phyloP scores from a whole-genome alignment of 2,329 filamentous ascomycete genomes.

The Chalara sp. region DNA sequence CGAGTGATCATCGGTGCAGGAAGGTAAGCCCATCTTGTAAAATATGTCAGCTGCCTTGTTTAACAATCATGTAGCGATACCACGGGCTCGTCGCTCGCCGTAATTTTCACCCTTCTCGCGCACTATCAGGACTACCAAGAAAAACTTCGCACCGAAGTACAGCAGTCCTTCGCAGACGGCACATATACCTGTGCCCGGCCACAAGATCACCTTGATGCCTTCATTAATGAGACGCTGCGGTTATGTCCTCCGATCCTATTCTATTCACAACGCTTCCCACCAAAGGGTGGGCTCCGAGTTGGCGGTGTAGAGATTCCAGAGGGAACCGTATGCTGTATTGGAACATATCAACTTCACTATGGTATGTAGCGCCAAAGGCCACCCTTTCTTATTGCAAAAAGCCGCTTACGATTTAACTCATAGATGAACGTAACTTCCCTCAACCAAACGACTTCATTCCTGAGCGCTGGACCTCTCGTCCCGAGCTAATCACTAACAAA shows the following conservation, averaged over 20 bases:
- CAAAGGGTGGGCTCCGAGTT: conserved; percentile 25
- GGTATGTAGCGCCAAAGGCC: conserved; percentile 2
- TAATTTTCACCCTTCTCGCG: conserved; percentile 31
- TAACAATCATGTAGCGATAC: conserved; percentile 29
- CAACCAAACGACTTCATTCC: conserved; percentile 23
- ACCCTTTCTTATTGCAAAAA: background rate
- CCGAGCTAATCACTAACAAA: conserved; percentile 17
- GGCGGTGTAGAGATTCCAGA: conserved; percentile 8
- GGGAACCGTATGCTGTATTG: conserved; percentile 7
- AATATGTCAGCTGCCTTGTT: background rate
- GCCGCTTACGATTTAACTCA: background rate
- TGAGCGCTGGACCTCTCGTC: conserved; percentile 22
- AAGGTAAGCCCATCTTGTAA: conserved; percentile 5
- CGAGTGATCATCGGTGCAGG: conserved; percentile 14
- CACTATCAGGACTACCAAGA: conserved; percentile 5
- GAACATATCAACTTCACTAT: conserved; percentile 8
- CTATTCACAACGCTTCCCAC: conserved; percentile 28
- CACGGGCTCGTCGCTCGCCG: conserved; percentile 32
- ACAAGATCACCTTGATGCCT: conserved; percentile 10
- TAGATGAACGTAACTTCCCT: conserved; percentile 9
- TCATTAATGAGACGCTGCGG: conserved; percentile 15
- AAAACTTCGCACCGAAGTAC: conserved; percentile 13
- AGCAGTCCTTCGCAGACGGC: conserved; percentile 1
- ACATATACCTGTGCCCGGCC: conserved; percentile 8
- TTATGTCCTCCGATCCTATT: conserved; percentile 10